Conservation (phyloP, 129 eudicot species). For the Chrysanthemum seticuspe region DNA sequence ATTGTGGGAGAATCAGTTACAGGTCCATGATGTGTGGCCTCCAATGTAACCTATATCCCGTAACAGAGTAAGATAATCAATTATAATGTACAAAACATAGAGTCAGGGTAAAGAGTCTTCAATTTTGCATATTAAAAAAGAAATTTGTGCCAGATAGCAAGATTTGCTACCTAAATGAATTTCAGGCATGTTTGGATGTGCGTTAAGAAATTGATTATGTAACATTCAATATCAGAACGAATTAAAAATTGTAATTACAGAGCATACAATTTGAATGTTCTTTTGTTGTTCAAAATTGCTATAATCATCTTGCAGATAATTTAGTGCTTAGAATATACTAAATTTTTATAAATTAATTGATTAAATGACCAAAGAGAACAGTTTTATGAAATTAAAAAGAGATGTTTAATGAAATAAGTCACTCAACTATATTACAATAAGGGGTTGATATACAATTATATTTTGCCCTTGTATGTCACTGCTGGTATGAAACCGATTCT, state of each 20-base stretch:
- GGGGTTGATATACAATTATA: too few relatives aligned
- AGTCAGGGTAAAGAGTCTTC: not conserved
- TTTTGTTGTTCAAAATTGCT: not conserved
- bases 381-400: too few relatives aligned
- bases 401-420: too few relatives aligned
- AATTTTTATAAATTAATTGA: too few relatives aligned
- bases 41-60: conserved; percentile 70
- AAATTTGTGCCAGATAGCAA: conserved; percentile 11
- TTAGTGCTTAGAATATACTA: too few relatives aligned
- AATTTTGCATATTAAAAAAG: conserved; percentile 3
- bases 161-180: conserved; percentile 6
- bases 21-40: conserved; percentile 99
- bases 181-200: not conserved
- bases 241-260: not conserved
- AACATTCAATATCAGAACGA: not conserved
- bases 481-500: not conserved
- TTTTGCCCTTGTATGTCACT: not conserved
- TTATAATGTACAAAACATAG: not conserved
- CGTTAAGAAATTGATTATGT: not conserved
- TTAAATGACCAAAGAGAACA: too few relatives aligned
- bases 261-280: not conserved
- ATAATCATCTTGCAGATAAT: too few relatives aligned
- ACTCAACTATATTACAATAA: too few relatives aligned
- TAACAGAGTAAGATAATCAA: conserved; percentile 10
- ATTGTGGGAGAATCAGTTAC: conserved; percentile 76